Evolutionary conservation across 768 basidiomycete genomes (phyloP).

Genomic region (Roridomyces roridus): DNA sequence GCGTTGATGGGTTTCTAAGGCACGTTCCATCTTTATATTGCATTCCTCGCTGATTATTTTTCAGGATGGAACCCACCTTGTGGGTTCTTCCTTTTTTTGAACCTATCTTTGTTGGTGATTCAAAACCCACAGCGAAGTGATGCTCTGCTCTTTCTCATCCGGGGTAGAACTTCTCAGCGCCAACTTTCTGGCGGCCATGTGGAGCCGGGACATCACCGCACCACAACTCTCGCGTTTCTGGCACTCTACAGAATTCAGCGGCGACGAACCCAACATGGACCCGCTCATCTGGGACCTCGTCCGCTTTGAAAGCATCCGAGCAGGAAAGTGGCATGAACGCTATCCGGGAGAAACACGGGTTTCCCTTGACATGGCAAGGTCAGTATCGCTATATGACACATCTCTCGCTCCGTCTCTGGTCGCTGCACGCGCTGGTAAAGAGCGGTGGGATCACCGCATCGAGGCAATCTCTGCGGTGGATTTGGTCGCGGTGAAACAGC

Average conservation of each 20-base stretch:
- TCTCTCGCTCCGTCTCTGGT: conserved; percentile 37
- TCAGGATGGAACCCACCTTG: conserved; percentile 35
- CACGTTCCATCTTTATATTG: not conserved
- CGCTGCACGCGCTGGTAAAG: conserved; percentile 26
- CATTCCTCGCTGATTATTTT: not conserved
- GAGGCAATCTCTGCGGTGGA: conserved; percentile 33
- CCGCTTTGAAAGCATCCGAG: conserved; percentile 9
- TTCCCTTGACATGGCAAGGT: conserved; percentile 34
- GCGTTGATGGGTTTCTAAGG: conserved; percentile 55
- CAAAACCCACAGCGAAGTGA: conserved; percentile 35
- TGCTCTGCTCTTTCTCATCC: conserved; percentile 39
- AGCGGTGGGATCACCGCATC: conserved; percentile 38
- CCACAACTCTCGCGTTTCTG: too few relatives aligned
- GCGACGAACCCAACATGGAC: too few relatives aligned
- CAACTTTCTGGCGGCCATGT: conserved; percentile 21
- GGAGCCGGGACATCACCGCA: too few relatives aligned
- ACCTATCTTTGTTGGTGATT: too few relatives aligned
- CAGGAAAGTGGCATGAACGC: conserved; percentile 38
- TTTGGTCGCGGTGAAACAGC: conserved; percentile 5
- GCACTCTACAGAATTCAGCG: too few relatives aligned
- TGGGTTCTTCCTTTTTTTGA: too few relatives aligned
- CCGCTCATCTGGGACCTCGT: conserved; percentile 12
- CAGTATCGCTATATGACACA: conserved; percentile 45
- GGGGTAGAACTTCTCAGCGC: conserved; percentile 34
- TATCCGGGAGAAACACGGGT: conserved; percentile 42